A percentile compares a stretch with the other conserved stretches of the same genome.
Conservation (phyloP, 257 asterid genomes). For the Solanum boliviense region DNA sequence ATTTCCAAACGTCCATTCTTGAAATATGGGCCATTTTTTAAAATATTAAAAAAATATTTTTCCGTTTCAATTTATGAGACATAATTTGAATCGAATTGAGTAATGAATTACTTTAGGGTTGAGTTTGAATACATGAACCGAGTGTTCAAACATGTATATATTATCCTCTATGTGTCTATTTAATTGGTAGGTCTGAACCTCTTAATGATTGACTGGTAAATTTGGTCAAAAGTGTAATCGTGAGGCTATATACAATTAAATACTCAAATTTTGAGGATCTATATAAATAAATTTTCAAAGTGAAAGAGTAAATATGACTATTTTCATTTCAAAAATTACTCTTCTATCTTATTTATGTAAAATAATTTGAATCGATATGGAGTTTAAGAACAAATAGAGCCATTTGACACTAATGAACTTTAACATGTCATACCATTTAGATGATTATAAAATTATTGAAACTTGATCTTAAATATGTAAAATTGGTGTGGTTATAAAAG, state of each 20-base stretch:
- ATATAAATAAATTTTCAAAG: not conserved
- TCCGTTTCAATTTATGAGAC: not conserved
- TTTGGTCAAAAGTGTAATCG: not conserved
- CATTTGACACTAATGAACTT: not conserved
- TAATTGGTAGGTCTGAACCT: not conserved
- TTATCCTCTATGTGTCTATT: not conserved
- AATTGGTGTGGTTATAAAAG: not conserved
- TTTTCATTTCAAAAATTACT: not conserved
- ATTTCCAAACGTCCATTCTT: slow-evolving; percentile 9
- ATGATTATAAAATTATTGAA: no score
- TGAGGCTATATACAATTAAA: not conserved
- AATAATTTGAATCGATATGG: no score
- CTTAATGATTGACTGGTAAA: not conserved
- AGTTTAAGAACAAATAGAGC: no score
- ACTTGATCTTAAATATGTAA: no score
- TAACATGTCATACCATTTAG: not conserved
- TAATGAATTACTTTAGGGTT: not conserved
- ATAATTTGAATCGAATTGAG: not conserved
- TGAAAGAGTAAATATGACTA: not conserved
- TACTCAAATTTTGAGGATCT: not conserved
- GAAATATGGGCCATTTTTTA: not conserved
- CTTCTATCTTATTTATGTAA: not conserved
- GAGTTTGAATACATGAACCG: not conserved
- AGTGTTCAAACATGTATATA: not conserved
- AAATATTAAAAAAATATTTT: accelerated